Base-by-base conservation (phyloP, 192 early-diverging fungal genomes). In the Gamsiella multidivaricata region DNA sequence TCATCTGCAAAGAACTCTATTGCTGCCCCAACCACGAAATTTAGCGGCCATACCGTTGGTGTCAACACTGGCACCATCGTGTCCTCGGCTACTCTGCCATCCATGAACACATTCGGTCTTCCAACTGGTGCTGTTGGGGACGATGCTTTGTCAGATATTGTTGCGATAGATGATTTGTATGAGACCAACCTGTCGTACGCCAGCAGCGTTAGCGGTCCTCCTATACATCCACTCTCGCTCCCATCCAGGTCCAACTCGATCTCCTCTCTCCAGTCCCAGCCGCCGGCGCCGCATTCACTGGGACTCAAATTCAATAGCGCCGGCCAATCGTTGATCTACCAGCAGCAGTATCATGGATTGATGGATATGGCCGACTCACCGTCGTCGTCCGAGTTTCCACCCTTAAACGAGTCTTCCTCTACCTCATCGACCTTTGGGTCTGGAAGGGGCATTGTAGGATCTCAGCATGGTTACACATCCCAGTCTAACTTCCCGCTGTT, bases 341-440 rank as follows among this genome's bases (percentile, higher is more conserved):
- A 57, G 0, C 71, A 75, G 33, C 69, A 70, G 52, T 78, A 69
- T 36, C 74, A 78, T 6, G 74, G 74, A 31, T 64, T 68, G 25
- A 63, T 78, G 61, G 74, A 78, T 33, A 69, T 78, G 61, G 61
- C 64, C 14, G 66, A 78, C 15, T 78, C 74, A 4, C 74, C 74
- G 18, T 58, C 61, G 12, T 45, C 63, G 2, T 54, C 64, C 1
- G 72, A 66, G 34, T 68, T 57, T 33, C 22, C 36, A 6, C 5
- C 64, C 3, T 50, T 61, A n/a, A 32, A 45, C 12, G 33, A 54
- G 20, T 18, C 25, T 26, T 22, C 18, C 28, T 22, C 52, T 10
- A 57, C 69, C 9, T 25, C 54, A 23, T n/a, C 41, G 3, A 32
- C 32, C 15, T 54, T 12, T n/a, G 55, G 53, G 18, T 14, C 33